phyloP scores from a whole-genome alignment of 1,139 yeast species.

The Blastobotrys apis region DNA sequence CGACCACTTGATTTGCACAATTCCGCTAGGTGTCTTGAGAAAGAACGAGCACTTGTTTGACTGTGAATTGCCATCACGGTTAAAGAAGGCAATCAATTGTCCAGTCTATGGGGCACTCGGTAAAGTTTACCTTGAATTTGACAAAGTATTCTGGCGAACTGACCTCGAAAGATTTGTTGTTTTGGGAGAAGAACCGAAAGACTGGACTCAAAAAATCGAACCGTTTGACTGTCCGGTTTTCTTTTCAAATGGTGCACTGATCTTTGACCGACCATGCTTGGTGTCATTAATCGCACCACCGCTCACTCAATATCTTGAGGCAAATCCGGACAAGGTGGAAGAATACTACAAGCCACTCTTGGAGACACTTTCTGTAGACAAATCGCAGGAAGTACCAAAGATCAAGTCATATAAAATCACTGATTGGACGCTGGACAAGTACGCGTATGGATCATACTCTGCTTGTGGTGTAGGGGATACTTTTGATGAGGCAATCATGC shows the following conservation, averaged over 20 bases:
- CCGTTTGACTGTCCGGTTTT: slow-evolving; percentile 45
- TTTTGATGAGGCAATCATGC: slow-evolving; percentile 53
- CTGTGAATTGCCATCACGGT: slow-evolving; percentile 51
- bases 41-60: slow-evolving; percentile 28
- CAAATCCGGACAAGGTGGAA: slow-evolving; percentile 41
- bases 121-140: slow-evolving; percentile 71
- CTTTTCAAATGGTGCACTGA: slow-evolving; percentile 42
- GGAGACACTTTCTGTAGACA: slow-evolving; percentile 25
- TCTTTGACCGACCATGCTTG: slow-evolving; percentile 45
- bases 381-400: slow-evolving; percentile 32
- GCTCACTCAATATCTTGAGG: slow-evolving; percentile 50
- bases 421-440: slow-evolving; percentile 69
- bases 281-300: slow-evolving; percentile 66
- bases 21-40: slow-evolving; percentile 64
- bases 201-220: not conserved
- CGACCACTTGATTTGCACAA: slow-evolving; percentile 53
- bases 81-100: slow-evolving; percentile 44
- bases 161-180: slow-evolving; percentile 49
- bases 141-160: slow-evolving; percentile 59
- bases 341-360: slow-evolving; percentile 43
- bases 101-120: slow-evolving; percentile 73
- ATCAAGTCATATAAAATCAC: slow-evolving; percentile 55
- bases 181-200: slow-evolving; percentile 29
- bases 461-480: slow-evolving; percentile 66
- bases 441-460: slow-evolving; percentile 68